Conservation (phyloP, 2,329 filamentous ascomycete genomes). For the Colletotrichum horii region DNA sequence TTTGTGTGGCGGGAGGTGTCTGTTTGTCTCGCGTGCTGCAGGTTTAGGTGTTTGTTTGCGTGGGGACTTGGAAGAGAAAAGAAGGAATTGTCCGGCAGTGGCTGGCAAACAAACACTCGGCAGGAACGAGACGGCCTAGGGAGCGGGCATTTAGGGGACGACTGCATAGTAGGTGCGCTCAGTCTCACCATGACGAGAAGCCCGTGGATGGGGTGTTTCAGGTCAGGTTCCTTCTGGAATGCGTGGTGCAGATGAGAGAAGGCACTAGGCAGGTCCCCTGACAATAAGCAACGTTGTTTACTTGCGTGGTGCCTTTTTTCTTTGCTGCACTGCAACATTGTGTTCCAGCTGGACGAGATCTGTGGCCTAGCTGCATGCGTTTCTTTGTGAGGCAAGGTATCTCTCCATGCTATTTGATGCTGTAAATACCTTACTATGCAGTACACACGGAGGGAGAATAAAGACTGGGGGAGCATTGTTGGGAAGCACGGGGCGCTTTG, state of each 20-base stretch:
- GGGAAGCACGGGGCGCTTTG: neutral
- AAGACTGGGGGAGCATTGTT: neutral
- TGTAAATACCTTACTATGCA: neutral
- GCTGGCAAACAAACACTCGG: neutral
- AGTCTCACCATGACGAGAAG: neutral
- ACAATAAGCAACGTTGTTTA: neutral
- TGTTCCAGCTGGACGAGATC: neutral
- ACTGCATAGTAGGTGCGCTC: neutral
- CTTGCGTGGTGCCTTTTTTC: neutral
- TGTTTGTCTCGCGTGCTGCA: neutral
- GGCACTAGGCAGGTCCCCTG: neutral
- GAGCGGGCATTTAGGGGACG: neutral
- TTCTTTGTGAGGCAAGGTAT: neutral
- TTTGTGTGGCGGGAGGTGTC: neutral
- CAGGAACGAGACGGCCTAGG: neutral
- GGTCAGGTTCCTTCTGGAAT: constrained; percentile 13
- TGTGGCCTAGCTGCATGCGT: neutral
- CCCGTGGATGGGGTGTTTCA: constrained; percentile 8
- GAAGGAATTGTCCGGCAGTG: neutral
- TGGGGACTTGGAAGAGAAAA: neutral
- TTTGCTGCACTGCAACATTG: neutral
- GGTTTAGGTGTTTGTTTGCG: neutral
- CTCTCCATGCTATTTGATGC: no score
- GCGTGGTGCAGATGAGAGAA: neutral
- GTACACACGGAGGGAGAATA: neutral